Base-by-base conservation (phyloP, 257 asterid genomes). In the Przewalskia tangutica region DNA sequence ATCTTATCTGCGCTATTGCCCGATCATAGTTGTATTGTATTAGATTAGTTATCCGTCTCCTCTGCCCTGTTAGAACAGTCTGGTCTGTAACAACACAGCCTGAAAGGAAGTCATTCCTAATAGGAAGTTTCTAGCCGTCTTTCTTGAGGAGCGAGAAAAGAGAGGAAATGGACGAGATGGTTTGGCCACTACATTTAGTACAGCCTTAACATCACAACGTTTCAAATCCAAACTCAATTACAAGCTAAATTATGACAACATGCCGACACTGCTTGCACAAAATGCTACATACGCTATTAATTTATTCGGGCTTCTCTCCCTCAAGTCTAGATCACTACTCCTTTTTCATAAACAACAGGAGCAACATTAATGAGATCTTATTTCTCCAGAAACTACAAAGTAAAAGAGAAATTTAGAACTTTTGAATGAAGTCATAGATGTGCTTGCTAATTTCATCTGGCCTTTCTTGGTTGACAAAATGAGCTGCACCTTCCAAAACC, bases 361-460 rank as follows among this genome's bases (percentile, higher is more conserved):
- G 38, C 16, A 70, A 44, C 18, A 64, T 32, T 13, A 64, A 12
- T 32, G n/a, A 44, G 17, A 23, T 8, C 14, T 9, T 62, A 23
- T 62, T 62, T 20, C 68, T 18, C 32, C 65, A 59, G 34, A 5
- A 62, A 62, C 23, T 62, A 6, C 42, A 10, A 27, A 70, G 36
- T 16, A 9, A 8, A 70, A 23, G 40, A 71, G 13, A 2, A 10
- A 73, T 20, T 73, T 48, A 73, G 20, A 48, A 73, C 79, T 73
- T 83, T 20, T 83, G 64, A 18, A 83, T 48, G 55, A 83, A 83
- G 51, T 83, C 70, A 67, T 65, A 83, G 14, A 82, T 82, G 60
- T 77, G 78, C n/a, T 63, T 63, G 67, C 1, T 83, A 59, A 83
- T 53, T 58, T 77, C 82, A 48, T 77, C 42, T 14, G 85, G 79